Base-by-base conservation (phyloP, 164 flowering plant species). In the Magnolia changhungtana region DNA sequence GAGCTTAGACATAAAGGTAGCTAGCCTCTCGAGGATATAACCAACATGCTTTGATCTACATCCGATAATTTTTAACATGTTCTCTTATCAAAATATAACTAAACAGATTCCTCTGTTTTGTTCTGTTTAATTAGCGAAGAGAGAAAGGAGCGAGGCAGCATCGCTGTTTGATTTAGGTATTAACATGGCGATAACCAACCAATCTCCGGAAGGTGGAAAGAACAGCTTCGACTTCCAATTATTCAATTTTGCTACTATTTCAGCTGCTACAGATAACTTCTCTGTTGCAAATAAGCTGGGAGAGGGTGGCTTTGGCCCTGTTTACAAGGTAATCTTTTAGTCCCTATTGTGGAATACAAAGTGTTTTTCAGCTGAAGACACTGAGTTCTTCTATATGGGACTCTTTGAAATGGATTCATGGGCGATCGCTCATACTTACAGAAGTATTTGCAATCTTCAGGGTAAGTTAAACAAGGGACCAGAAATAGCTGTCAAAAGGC, bases 401-500 rank as follows among this genome's bases (percentile, higher is more conserved):
- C 0, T 37, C 45, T 0, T 37, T 3, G 45, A 37, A 37, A 37
- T 37, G 45, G 45, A 37, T 37, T 37, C 45, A 5, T 37, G 45
- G 45, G 45, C 45, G 7, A 37, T 37, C 45, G 45, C 7, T 37
- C 45, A 37, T 37, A 37, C 45, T 37, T 3, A 37, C 45, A 37
- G 0, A 37, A 37, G 45, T 37, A 37, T 37, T 7, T 5, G 6
- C 1, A 64, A 24, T 75, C 55, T 31, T 29, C 59, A 85, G 87
- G 86, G 83, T 11, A 45, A 3, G 9, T 74, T 81, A 14, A 45
- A 0, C 51, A 72, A 75, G 8, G 88, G 86, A 37, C 78, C 73
- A 61, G 79, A 82, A 37, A 63, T 87, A 63, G 89, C 88, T 0
- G 82, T 85, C 23, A 87, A 87, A 73, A 82, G 88, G 69, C 80